Base-by-base conservation (phyloP, 257 asterid genomes). In the Fraxinus pennsylvanica region DNA sequence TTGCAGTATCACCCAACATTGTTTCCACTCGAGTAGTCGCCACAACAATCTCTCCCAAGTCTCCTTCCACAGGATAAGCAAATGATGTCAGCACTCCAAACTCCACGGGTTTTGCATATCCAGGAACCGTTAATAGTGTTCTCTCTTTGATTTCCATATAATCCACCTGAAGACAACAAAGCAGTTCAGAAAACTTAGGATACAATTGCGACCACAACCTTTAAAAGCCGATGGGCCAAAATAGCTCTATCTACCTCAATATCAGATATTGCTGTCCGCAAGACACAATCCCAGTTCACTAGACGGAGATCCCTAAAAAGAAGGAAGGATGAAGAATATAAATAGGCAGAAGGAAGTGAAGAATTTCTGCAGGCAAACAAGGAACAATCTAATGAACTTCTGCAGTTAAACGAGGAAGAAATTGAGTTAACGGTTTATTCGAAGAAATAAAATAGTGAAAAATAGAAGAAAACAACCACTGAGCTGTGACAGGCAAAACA, bases 1-100 rank as follows among this genome's bases (percentile, higher is more conserved):
- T 89, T 19, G 99, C 99, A 68, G 99, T 89, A 82, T 93, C 99
- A 63, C 99, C 99, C 67, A 96, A 90, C 99, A 93, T 92, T 71
- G 99, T 93, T 82, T 96, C 99, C 79, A 93, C 88, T 72, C 98
- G 89, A 6, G 99, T 96, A 74, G 99, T 96, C 10, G 99, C 99
- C 84, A 96, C 99, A 74, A 96, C 89, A 85, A 96, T 87, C 87
- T 96, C 99, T 47, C 94, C 98, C 76, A 89, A 82, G 57, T 85
- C 90, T 68, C 84, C 96, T 88, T 93, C 98, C 85, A 96, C 78
- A 77, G 97, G 97, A 89, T 96, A 96, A 73, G 99, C 99, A 80
- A 96, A 96, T 67, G 96, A 96, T 9, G 97, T 91, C 86, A 96
- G 86, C 83, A 96, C 93, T 47, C 99, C 99, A 77, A 96, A 96